phyloP scores from a whole-genome alignment of 495 filamentous ascomycete species.

The Neurospora sp. region DNA sequence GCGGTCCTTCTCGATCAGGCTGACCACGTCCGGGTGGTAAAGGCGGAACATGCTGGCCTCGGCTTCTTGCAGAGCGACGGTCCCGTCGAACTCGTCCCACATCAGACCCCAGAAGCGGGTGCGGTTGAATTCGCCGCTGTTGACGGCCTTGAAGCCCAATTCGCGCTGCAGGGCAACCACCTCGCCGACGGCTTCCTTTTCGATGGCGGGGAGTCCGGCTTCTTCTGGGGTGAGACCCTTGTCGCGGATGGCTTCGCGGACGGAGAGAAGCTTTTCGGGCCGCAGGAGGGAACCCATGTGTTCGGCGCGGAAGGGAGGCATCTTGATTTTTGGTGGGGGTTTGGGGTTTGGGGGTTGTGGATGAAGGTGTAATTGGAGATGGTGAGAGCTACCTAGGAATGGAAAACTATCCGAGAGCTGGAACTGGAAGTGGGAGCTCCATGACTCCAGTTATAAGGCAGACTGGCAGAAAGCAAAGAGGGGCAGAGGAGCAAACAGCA shows the following conservation, averaged over 20 bases:
- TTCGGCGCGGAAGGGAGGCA: conserved; percentile 74
- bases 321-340: conserved; percentile 20
- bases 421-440: background rate
- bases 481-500: background rate
- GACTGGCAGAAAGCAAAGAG: background rate
- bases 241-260: conserved; percentile 48
- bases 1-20: conserved; percentile 47
- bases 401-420: background rate
- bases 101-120: conserved; percentile 58
- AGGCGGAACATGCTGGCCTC: conserved; percentile 60
- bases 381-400: background rate
- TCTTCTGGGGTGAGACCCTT: conserved; percentile 46
- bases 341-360: background rate
- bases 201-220: conserved; percentile 40
- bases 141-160: conserved; percentile 49
- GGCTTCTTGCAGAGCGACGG: conserved; percentile 51
- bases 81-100: conserved; percentile 64
- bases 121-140: conserved; percentile 68
- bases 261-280: conserved; percentile 54
- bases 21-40: conserved; percentile 73
- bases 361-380: background rate
- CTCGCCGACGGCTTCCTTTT: conserved; percentile 53
- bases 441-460: background rate
- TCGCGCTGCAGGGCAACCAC: too few relatives aligned
- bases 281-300: conserved; percentile 76